Conservation (phyloP, 805 yeast genomes). For the Starmerella roubikii region DNA sequence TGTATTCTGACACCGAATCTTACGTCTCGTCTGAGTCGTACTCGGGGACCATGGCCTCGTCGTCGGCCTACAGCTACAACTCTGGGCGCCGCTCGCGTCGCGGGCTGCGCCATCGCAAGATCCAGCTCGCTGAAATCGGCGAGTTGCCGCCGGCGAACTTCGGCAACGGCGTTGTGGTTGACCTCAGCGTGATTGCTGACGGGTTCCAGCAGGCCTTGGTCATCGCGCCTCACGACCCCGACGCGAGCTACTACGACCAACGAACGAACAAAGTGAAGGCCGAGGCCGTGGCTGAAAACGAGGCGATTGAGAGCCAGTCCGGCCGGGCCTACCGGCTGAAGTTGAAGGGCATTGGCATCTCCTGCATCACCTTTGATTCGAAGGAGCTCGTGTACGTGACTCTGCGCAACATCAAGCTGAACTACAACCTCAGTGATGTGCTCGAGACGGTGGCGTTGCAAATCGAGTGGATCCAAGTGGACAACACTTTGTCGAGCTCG, state of each 20-base stretch:
- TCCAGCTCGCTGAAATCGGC: conserved; percentile 89
- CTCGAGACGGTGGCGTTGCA: conserved; percentile 70
- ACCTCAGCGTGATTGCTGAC: conserved; percentile 86
- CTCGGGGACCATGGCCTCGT: neutral
- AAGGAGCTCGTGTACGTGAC: conserved; percentile 80
- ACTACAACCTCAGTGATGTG: conserved; percentile 70
- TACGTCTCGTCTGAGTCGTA: neutral
- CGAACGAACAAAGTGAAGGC: conserved; percentile 11
- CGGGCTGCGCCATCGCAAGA: conserved; percentile 33
- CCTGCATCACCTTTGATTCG: conserved; percentile 54
- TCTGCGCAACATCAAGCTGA: conserved; percentile 62
- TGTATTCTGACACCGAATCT: neutral
- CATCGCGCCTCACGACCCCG: conserved; percentile 68
- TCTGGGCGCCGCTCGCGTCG: neutral
- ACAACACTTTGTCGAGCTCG: conserved; percentile 81
- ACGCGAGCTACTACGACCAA: conserved; percentile 51
- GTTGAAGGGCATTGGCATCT: conserved; percentile 71
- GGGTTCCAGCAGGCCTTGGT: conserved; percentile 87
- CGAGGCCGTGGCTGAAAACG: conserved; percentile 17
- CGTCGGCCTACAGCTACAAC: neutral
- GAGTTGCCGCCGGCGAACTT: conserved; percentile 73
- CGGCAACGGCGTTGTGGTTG: conserved; percentile 41
- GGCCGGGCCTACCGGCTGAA: conserved; percentile 35
- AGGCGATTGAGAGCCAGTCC: conserved; percentile 12
- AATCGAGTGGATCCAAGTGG: conserved; percentile 88